Base-by-base conservation (phyloP, 2,329 filamentous ascomycete species). In the Fusarium penzigii region DNA sequence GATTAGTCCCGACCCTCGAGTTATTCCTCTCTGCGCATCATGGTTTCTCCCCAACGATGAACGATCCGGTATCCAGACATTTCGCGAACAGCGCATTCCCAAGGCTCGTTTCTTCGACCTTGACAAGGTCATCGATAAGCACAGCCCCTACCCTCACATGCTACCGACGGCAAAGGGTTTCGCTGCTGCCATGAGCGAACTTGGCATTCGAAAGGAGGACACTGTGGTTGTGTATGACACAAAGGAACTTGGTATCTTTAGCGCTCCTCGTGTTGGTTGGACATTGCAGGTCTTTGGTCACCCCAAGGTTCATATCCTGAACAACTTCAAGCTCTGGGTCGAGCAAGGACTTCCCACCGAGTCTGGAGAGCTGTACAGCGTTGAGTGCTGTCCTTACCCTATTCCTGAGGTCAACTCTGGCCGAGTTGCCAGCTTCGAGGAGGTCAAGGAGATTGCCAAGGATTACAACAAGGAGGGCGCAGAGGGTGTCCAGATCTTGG, bases 1-100 rank as follows among this genome's bases (percentile, higher is more conserved):
- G 56, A 89, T 93, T 64, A 91, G 89, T 54, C 88, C 90, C 41
- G 85, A 90, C 12, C 89, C 93, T 1, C 86, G 89, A 61, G 87
- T 95, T 41, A 86, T 99, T 48, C 90, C 94, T 3, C 81, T 99
- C 40, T 97, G 92, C 73, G 94, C 92, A 43, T 83, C 91, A 20
- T 99, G 94, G 94, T 99, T 97, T 69, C 83, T 99, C 57, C 94
- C 94, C 57, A 97, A 96, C 71, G 93, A 96, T 62, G 84, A 84
- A 48, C 87, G 92, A 56, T 89, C 84, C 45, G 94, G 94, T 48
- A 84, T 89, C 62, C 81, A 94, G 58, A 85, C 87, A 41, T 99
- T 93, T 78, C 83, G 86, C 61, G 83, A 90, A 68, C 84, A 86
- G 68, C 90, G 91, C 65, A 94, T 99, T 58, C 93, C 92, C 17